Base-by-base conservation (phyloP, 106 monocot genomes). In the Phalaenopsis equestris region DNA sequence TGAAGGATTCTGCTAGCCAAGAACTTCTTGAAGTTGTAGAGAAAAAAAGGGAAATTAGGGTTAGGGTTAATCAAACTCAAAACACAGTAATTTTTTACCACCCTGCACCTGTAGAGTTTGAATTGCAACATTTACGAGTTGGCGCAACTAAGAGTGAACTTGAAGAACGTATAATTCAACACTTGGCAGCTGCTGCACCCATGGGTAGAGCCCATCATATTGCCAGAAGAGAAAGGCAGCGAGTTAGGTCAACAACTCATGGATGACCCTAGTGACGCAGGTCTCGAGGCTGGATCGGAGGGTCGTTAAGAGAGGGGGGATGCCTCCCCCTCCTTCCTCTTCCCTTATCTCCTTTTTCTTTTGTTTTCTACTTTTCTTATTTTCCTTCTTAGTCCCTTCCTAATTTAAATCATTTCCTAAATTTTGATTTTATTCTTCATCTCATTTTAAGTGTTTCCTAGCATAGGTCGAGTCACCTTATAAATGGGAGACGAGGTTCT, bases 21-120 rank as follows among this genome's bases (percentile, higher is more conserved):
- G 94, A 90, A 79, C 86, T 99, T 55, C 89, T 99, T 78, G 91
- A 94, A 72, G 89, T 81, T 42, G 90, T 99, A 43, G 90, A 93
- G 77, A 78, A 79, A 70, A 94, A 99, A 84, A 89, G 91, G 80
- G 88, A 41, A 49, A 37, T 91, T n/a, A 85, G 89, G 79, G 30
- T 91, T n/a, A 85, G 89, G 80, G 30, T 74, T 9, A 88, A 80
- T 80, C 87, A 78, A 82, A 43, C 82, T 61, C 87, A 79, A 24
- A 88, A 46, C 49, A 56, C 87, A 8, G 42, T 91, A 12, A 81
- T 91, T 23, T 88, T 89, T 78, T 87, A 82, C 86, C 92, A 92
- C 86, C 94, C 90, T 19, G 73, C 82, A 36, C 83, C 92, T 46
- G 89, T 90, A 61, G 90, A 93, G 85, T 94, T 92, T 82, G 94